These are phyloP conservation scores for Blastobotrys peoriensis DNA, from an alignment of 805 yeast species.

Conservation along the genomic window DNA sequence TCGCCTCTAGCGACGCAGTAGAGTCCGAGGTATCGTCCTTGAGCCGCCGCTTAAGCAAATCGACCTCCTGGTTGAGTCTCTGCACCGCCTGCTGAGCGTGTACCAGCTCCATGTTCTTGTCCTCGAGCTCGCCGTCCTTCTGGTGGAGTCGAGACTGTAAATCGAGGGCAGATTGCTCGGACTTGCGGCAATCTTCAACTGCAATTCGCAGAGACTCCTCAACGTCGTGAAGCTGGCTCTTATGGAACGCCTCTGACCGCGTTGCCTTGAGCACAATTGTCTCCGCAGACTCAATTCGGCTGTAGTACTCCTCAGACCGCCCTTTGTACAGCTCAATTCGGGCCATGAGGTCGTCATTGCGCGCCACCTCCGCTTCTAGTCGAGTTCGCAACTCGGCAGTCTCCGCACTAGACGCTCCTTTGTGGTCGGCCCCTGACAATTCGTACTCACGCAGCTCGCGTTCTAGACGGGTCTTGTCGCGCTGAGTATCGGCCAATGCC, in stretches of 20 bases:
- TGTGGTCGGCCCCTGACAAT: background rate
- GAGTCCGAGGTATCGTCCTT: conserved; percentile 64
- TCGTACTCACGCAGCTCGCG: conserved; percentile 8
- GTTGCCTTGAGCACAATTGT: conserved; percentile 58
- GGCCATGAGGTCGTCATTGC: conserved; percentile 49
- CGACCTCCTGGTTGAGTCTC: conserved; percentile 50
- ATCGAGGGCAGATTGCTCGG: conserved; percentile 49
- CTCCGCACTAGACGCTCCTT: conserved; percentile 8
- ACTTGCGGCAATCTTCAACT: conserved; percentile 45
- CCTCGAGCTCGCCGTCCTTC: conserved; percentile 52
- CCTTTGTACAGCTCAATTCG: conserved; percentile 56
- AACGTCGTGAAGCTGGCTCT: conserved; percentile 48
- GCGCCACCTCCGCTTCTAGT: conserved; percentile 50
- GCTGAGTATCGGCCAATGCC: conserved; percentile 21
- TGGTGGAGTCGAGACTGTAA: conserved; percentile 45
- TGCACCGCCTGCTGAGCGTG: conserved; percentile 44
- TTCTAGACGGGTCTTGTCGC: conserved; percentile 18
- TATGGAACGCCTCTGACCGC: conserved; percentile 52
- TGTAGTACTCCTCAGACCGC: conserved; percentile 68
- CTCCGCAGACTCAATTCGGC: conserved; percentile 74
- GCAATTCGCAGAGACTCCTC: conserved; percentile 41
- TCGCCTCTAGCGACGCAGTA: conserved; percentile 42
- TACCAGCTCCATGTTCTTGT: conserved; percentile 49
- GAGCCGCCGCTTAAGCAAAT: conserved; percentile 47
- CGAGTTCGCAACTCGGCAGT: conserved; percentile 45